Evolutionary conservation across 805 yeast genomes (phyloP), one percentile per base, ranked within the genome.

Genomic region (Candida anglica): DNA sequence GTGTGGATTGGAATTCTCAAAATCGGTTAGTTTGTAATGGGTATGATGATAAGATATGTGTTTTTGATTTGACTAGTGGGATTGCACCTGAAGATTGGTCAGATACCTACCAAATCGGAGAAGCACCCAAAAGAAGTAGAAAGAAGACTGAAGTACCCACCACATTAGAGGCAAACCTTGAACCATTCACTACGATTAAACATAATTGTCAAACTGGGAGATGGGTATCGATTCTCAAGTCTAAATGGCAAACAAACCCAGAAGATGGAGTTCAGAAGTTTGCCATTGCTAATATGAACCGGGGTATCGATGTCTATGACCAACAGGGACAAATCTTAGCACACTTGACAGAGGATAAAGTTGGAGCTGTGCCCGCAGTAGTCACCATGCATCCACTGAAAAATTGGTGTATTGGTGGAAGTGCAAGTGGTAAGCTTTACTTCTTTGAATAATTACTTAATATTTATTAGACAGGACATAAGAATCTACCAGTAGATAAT

Each of bases 161-260:
- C 6, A 11, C 23, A 11, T 11, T 21, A 9, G 11, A 15, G 10
- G 51, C 48, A 6, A 73, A 71, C 33, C 46, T 87, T 21, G 53
- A 48, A n/a, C 95, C 96, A 0, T 51, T 69, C 19, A 70, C 75
- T 18, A 75, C 77, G 7, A 67, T 91, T 32, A 75, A 75, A 36
- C 98, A 93, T 53, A 93, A 93, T 50, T 93, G 98, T 61, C 96
- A 91, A 57, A 84, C 96, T 0, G 98, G 98, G 0, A 69, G 96
- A 43, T 91, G 98, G 98, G 96, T 93, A 0, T 81, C 95, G 1
- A 91, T 91, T 30, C 63, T 91, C 37, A 87, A 91, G 47, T 79
- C 96, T 0, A 73, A 79, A 50, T 91, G 97, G 94, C 97, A 93
- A 40, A 56, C 60, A 2, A 60, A 70, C 20, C 94, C 95, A 0